Evolutionary conservation across 805 yeast genomes (phyloP), one percentile per base, ranked within the genome.

Genomic region (Lipomyces mesembrius): DNA sequence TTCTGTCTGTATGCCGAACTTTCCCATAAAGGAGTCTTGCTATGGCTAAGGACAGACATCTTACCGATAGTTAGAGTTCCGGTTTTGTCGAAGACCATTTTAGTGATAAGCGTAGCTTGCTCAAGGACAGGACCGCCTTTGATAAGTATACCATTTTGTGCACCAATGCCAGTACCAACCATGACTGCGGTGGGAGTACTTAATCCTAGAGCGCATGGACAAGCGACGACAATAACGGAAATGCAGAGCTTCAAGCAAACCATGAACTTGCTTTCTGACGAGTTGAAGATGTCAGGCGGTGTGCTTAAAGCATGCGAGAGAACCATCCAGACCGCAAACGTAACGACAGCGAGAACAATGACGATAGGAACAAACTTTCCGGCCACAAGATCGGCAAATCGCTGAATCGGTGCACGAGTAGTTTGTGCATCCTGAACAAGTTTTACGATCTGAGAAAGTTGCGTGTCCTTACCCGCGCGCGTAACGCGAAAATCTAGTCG

Each of bases 181-280:
- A 96, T 95, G 11, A 95, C 91, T 0, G 98, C 98, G 1, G 99
- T 96, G 1, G 99, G 99, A 0, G 98, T 97, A 2, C 98, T 98
- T 60, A 95, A 82, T 2, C 99, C 99, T 29, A 95, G 79, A 0
- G 99, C 98, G 83, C 99, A 95, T 0, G 99, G 99, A 78, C 99
- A 95, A 1, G 99, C 99, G 60, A 95, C 98, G 11, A 95, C 97
- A 70, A 96, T 85, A 4, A 95, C 99, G 6, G 96, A 88, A 34
- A 95, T 94, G 5, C 96, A 88, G 57, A 93, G 83, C 73, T 90
- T 87, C 64, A 96, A 77, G 75, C 94, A 88, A 3, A 85, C 85
- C 76, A 86, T 87, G 70, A 87, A 82, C 61, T 83, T 83, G 9
- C 92, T 91, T 70, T 84, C 84, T 25, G 61, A 51, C 17, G 61